Evolutionary conservation across 139 green algal genomes (phyloP), one percentile per base, ranked within the genome.

Genomic region (Raphidocelis subcapitata): DNA sequence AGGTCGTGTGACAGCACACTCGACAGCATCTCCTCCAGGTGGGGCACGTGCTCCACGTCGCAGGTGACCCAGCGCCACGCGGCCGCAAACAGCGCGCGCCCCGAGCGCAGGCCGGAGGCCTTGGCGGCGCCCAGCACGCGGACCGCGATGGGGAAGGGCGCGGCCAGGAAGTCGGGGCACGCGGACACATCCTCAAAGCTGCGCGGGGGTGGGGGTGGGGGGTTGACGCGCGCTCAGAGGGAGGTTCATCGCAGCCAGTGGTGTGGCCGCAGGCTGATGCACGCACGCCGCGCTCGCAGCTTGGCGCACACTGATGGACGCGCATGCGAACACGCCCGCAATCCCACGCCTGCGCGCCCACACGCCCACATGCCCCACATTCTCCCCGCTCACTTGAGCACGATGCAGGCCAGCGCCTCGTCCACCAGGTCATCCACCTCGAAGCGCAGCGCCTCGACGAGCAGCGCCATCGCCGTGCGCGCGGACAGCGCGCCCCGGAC

Each of bases 1-100:
- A n/a, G n/a, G n/a, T n/a, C n/a, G n/a, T n/a, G n/a, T n/a, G n/a
- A n/a, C n/a, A n/a, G n/a, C n/a, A n/a, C n/a, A n/a, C n/a, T n/a
- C n/a, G n/a, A n/a, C n/a, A 84, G 57, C 5, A 80, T 35, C 5
- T 70, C 61, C 32, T 76, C 72, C 31, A 84, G 62, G 35, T 80
- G 31, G 41, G 62, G 60, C 67, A 80, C 60, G 35, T 80, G 67
- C 20, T 26, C 47, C 18, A 80, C 33, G 35, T 77, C 64, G 18
- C 61, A 35, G 16, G 75, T 74, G 46, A 76, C 65, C 79, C 79
- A 84, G 28, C 68, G 64, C 79, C 79, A 84, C 2, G 73, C 79
- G 32, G 79, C 79, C 0, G 47, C 56, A 55, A 81, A 81, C 2
- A 80, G n/a, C 5, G 26, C 23, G 10, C 51, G 23, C 57, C 75